phyloP scores from a whole-genome alignment of 371 early-diverging fungal species.

The Saksenaea oblongispora region DNA sequence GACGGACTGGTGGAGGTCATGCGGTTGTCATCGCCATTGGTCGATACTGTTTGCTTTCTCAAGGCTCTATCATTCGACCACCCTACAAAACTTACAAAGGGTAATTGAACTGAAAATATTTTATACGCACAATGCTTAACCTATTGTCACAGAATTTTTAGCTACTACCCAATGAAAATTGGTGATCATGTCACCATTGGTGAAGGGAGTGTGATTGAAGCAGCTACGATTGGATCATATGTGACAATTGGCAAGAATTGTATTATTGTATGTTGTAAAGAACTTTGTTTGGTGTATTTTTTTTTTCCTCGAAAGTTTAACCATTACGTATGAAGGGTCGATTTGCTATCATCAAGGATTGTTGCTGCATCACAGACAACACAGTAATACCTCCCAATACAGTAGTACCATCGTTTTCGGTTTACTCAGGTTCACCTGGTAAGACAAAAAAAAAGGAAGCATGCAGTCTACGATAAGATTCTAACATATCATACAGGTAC shows the following conservation, averaged over 20 bases:
- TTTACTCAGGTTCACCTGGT: constrained; percentile 84
- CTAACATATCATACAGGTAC: constrained; percentile 36
- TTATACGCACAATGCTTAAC: neutral
- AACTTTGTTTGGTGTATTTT: too few species aligned
- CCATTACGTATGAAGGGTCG: constrained; percentile 66
- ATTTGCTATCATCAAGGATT: constrained; percentile 94
- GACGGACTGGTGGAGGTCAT: constrained; percentile 84
- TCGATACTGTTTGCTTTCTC: constrained; percentile 81
- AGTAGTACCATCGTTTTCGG: constrained; percentile 89
- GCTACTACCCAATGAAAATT: constrained; percentile 95
- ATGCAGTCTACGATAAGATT: neutral
- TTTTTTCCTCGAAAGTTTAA: neutral
- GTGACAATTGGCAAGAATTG: constrained; percentile 93
- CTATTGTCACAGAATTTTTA: constrained; percentile 55
- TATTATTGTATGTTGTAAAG: constrained; percentile 76
- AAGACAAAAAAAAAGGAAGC: neutral
- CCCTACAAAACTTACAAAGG: constrained; percentile 96
- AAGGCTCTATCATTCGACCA: constrained; percentile 83
- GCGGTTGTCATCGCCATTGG: constrained; percentile 91
- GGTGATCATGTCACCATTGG: constrained; percentile 93
- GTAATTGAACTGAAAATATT: constrained; percentile 40
- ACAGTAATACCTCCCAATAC: constrained; percentile 92
- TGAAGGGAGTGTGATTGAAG: constrained; percentile 87
- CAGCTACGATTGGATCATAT: constrained; percentile 89
- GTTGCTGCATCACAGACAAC: constrained; percentile 86